Percentiles rank a stretch among this genome's conserved stretches.
Evolutionary conservation across 352 stramenopile species (phyloP).

Genomic region (Phytophthora syringae): DNA sequence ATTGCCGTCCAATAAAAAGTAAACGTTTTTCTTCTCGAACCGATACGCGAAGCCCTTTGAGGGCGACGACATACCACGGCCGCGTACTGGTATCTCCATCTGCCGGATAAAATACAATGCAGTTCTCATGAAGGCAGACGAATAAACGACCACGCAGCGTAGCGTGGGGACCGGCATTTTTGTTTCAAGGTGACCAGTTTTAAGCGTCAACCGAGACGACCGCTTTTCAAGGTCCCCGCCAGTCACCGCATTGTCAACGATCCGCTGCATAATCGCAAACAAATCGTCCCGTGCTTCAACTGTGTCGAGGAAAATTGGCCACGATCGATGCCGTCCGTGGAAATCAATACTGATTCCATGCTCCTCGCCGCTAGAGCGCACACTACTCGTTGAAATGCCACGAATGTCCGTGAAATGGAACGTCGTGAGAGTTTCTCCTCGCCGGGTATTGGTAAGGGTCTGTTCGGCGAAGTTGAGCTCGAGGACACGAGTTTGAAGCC

Average conservation of each 20-base stretch:
- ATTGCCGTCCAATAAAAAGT: conserved; percentile 67
- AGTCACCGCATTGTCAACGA: conserved; percentile 66
- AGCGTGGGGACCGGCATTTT: conserved; percentile 78
- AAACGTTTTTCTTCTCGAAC: conserved; percentile 72
- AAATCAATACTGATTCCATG: conserved; percentile 78
- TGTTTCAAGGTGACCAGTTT: conserved; percentile 74
- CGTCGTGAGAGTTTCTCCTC: conserved; percentile 79
- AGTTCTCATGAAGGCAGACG: conserved; percentile 83
- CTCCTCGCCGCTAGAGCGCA: conserved; percentile 57
- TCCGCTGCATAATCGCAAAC: conserved; percentile 72
- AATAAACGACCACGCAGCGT: conserved; percentile 80
- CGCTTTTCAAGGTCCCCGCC: conserved; percentile 75
- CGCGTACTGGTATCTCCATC: conserved; percentile 60
- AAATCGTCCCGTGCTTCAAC: conserved; percentile 75
- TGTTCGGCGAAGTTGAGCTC: conserved; percentile 90
- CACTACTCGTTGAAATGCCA: conserved; percentile 47
- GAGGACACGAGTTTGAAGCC: conserved; percentile 83
- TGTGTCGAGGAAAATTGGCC: conserved; percentile 84
- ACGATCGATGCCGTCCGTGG: conserved; percentile 65
- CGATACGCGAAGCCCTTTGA: conserved; percentile 70
- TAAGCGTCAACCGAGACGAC: conserved; percentile 75
- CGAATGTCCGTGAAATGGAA: conserved; percentile 78
- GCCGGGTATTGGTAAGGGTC: conserved; percentile 79
- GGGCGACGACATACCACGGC: conserved; percentile 82
- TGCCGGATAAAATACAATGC: conserved; percentile 80